Evolutionary conservation across 177 flowering plant genomes (phyloP).

Genomic region (Vitis hybrid): DNA sequence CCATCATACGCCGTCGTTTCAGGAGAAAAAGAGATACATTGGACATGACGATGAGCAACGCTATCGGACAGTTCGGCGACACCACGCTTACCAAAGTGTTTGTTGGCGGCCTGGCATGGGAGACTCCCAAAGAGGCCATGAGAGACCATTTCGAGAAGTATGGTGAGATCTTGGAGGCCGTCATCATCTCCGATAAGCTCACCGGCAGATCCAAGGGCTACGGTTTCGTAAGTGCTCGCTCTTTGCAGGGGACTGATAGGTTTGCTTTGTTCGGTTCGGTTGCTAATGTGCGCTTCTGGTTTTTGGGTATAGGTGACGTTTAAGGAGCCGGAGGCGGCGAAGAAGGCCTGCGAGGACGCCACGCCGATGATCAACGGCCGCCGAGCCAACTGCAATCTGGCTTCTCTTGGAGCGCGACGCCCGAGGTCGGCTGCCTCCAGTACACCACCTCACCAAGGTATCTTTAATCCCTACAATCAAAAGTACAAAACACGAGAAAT

Average conservation of each 20-base stretch:
- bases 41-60: conserved; percentile 24
- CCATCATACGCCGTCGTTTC: too few relatives aligned
- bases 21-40: too few relatives aligned
- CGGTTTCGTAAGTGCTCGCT: conserved; percentile 71
- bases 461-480: neutral
- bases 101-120: conserved; percentile 99
- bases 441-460: conserved; percentile 37
- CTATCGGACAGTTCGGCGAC: conserved; percentile 55
- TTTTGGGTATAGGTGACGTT: conserved; percentile 70
- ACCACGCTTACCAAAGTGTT: conserved; percentile 88
- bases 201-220: conserved; percentile 98
- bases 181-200: conserved; percentile 82
- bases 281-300: neutral
- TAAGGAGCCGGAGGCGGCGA: conserved; percentile 88
- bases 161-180: conserved; percentile 95
- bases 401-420: conserved; percentile 88
- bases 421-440: conserved; percentile 31
- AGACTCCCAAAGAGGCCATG: conserved; percentile 82
- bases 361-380: conserved; percentile 87
- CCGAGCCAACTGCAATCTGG: conserved; percentile 92
- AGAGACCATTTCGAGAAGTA: conserved; percentile 79
- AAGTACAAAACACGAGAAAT: too few relatives aligned
- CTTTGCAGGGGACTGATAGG: too few relatives aligned
- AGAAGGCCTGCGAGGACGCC: conserved; percentile 86
- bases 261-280: neutral